Conservation (phyloP, 2,329 filamentous ascomycete species). For the Dothideomycetidae sp. region DNA sequence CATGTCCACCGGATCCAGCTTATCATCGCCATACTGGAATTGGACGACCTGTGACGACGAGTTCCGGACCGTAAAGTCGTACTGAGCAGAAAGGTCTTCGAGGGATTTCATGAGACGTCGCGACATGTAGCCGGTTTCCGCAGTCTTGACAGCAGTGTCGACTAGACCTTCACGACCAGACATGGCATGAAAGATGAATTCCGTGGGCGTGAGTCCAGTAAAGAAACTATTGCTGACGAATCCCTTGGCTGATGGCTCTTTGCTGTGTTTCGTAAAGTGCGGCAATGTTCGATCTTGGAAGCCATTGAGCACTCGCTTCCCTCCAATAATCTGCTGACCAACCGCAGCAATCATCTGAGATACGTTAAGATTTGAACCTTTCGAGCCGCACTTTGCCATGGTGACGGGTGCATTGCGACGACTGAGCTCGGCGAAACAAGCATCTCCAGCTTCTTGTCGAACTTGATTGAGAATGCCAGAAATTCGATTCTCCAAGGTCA, state of each 20-base stretch:
- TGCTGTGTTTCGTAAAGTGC: constrained; percentile 86
- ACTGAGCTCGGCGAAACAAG: constrained; percentile 81
- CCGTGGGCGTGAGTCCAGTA: constrained; percentile 72
- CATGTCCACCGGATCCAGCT: constrained; percentile 94
- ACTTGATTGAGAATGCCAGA: constrained; percentile 87
- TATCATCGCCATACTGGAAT: constrained; percentile 94
- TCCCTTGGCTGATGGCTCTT: constrained; percentile 86
- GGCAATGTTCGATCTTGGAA: constrained; percentile 92
- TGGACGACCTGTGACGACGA: constrained; percentile 82
- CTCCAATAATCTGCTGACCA: constrained; percentile 94
- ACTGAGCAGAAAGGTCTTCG: constrained; percentile 84
- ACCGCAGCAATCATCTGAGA: constrained; percentile 97
- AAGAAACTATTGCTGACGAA: constrained; percentile 98
- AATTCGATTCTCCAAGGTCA: constrained; percentile 79
- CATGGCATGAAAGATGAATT: constrained; percentile 97
- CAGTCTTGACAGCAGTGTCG: constrained; percentile 97
- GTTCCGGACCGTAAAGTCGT: constrained; percentile 88
- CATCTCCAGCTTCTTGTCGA: constrained; percentile 75
- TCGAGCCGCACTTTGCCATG: constrained; percentile 96
- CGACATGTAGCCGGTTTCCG: constrained; percentile 98
- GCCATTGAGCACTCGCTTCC: constrained; percentile 81
- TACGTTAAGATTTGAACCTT: constrained; percentile 95
- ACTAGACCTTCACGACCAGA: constrained; percentile 96
- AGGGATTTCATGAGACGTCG: constrained; percentile 94
- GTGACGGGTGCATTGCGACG: constrained; percentile 83